A percentile compares a stretch with the other conserved stretches of the same genome.
Conservation (phyloP, 495 filamentous ascomycete species). For the Margaritispora aquatica region DNA sequence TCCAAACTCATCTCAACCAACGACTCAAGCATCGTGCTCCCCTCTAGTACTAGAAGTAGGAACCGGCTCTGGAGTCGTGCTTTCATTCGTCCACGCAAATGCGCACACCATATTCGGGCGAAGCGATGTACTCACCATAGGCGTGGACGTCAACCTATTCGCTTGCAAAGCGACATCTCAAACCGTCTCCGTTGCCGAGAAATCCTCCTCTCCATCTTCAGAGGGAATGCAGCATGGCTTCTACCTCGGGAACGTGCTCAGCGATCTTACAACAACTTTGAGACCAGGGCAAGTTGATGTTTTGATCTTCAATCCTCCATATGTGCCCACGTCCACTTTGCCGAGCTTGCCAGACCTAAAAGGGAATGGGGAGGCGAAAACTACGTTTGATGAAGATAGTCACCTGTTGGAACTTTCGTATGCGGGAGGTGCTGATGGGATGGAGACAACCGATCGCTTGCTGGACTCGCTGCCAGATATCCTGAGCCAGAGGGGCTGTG, state of each 20-base stretch:
- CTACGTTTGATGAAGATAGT: slow-evolving; percentile 44
- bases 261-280: slow-evolving; percentile 58
- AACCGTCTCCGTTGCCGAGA: slow-evolving; percentile 14
- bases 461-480: slow-evolving; percentile 58
- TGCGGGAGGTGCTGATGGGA: slow-evolving; percentile 82
- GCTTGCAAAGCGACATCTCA: slow-evolving; percentile 43
- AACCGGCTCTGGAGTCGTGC: slow-evolving; percentile 83
- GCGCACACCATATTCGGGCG: slow-evolving; percentile 66
- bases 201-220: not conserved
- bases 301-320: slow-evolving; percentile 93
- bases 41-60: slow-evolving; percentile 82
- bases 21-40: slow-evolving; percentile 11
- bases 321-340: slow-evolving; percentile 78
- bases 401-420: slow-evolving; percentile 80
- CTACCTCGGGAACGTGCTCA: slow-evolving; percentile 56
- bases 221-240: slow-evolving; percentile 23
- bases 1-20: not conserved
- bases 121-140: slow-evolving; percentile 59
- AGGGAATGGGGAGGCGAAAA: not conserved
- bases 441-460: slow-evolving; percentile 82
- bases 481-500: slow-evolving; percentile 64
- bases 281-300: slow-evolving; percentile 60
- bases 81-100: slow-evolving; percentile 79
- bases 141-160: slow-evolving; percentile 74
- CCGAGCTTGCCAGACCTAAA: slow-evolving; percentile 36